phyloP scores from a whole-genome alignment of 305 asterid genomes.

The Striga hermonthica region DNA sequence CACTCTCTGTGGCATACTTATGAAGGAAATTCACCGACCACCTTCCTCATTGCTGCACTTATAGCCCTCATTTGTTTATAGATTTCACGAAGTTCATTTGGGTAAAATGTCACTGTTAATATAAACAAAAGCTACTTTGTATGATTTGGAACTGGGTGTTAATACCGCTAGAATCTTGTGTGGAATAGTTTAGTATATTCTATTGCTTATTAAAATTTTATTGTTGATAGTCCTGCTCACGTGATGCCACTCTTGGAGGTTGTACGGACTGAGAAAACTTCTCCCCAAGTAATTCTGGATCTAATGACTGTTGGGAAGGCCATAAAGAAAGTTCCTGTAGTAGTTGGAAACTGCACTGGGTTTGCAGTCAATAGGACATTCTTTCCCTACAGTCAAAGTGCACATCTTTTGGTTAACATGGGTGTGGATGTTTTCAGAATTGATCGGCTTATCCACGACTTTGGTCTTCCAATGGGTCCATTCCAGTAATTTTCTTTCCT shows the following conservation, averaged over 20 bases:
- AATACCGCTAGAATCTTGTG: slow-evolving; percentile 26
- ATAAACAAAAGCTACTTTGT: slow-evolving; percentile 11
- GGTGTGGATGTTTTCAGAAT: slow-evolving; percentile 91
- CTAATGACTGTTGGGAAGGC: slow-evolving; percentile 81
- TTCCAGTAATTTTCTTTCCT: slow-evolving; percentile 69
- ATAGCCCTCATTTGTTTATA: not conserved
- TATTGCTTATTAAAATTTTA: slow-evolving; percentile 32
- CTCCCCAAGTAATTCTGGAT: slow-evolving; percentile 85
- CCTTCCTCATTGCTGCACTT: slow-evolving; percentile 16
- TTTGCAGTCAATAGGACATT: slow-evolving; percentile 97
- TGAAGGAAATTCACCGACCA: slow-evolving; percentile 11
- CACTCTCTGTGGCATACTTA: not conserved
- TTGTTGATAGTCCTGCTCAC: slow-evolving; percentile 86
- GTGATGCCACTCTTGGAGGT: slow-evolving; percentile 97
- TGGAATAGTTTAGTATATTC: slow-evolving; percentile 16
- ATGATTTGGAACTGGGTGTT: slow-evolving; percentile 24
- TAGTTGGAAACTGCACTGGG: slow-evolving; percentile 94
- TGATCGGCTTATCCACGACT: slow-evolving; percentile 67
- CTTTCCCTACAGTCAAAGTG: slow-evolving; percentile 84
- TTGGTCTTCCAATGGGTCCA: slow-evolving; percentile 98
- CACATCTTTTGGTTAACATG: slow-evolving; percentile 64
- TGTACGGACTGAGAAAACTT: slow-evolving; percentile 77
- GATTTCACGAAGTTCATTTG: slow-evolving; percentile 13
- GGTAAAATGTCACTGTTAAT: not conserved
- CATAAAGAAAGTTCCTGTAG: slow-evolving; percentile 89